These are phyloP conservation scores for Dipteronia sinensis DNA, from an alignment of 345 rosid species.

Conservation along the genomic window DNA sequence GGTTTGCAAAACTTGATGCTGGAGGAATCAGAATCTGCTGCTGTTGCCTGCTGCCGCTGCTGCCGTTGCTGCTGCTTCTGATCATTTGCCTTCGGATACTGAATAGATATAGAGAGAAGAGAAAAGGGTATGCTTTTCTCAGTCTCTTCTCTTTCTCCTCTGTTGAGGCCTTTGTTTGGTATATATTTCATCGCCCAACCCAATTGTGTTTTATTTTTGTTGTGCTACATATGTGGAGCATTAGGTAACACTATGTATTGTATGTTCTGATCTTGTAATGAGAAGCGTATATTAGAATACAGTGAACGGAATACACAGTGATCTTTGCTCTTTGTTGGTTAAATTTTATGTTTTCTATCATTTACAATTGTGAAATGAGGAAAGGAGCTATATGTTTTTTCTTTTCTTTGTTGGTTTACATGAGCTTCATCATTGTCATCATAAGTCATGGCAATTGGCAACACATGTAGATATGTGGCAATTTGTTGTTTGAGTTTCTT, in stretches of 20 bases:
- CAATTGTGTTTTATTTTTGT: constrained; percentile 23
- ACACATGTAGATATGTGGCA: background rate
- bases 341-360: constrained; percentile 12
- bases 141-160: constrained; percentile 10
- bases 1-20: constrained; percentile 63
- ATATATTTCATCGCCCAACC: background rate
- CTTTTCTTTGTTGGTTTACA: background rate
- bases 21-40: constrained; percentile 50
- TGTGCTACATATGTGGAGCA: constrained; percentile 22
- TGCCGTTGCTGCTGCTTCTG: constrained; percentile 31
- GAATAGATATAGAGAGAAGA: constrained; percentile 46
- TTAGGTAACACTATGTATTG: constrained; percentile 24
- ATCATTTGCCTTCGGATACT: constrained; percentile 63
- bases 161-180: constrained; percentile 29
- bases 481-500: background rate
- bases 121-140: constrained; percentile 41
- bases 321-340: constrained; percentile 25
- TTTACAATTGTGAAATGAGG: constrained; percentile 14
- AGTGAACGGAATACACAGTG: constrained; percentile 34
- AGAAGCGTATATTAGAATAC: constrained; percentile 26
- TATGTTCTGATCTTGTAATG: constrained; percentile 29
- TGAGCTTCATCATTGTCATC: background rate
- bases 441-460: background rate
- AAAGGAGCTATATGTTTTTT: background rate
- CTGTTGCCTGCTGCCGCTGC: constrained; percentile 16